Conservation (phyloP, 1,139 yeast genomes). For the Protomyces inundatus region DNA sequence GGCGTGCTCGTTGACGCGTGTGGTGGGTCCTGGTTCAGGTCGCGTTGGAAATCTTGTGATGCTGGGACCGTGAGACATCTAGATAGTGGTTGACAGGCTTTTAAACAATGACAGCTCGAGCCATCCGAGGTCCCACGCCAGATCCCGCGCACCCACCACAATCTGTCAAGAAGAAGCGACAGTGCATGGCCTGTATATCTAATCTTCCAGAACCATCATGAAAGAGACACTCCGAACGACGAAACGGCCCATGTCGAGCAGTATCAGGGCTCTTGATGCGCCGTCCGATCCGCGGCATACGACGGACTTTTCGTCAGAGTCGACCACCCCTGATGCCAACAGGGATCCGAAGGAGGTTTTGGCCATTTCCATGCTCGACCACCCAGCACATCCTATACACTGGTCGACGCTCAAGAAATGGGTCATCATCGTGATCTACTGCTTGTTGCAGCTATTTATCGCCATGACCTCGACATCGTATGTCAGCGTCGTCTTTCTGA, state of each 20-base stretch:
- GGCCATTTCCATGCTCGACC: neutral
- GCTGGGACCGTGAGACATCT: neutral
- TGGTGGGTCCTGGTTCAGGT: too few relatives aligned
- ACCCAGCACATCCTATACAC: constrained; percentile 28
- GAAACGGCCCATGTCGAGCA: neutral
- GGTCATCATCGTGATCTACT: constrained; percentile 18
- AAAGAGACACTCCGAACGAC: neutral
- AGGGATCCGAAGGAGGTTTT: neutral
- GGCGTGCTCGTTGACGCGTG: too few relatives aligned
- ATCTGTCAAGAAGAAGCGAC: too few relatives aligned
- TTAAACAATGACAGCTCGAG: too few relatives aligned
- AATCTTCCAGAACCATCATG: neutral
- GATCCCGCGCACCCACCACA: too few relatives aligned
- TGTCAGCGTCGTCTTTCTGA: constrained; percentile 9
- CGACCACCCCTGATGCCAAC: neutral
- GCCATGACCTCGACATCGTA: constrained; percentile 21
- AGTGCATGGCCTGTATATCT: neutral
- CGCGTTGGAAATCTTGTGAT: too few relatives aligned
- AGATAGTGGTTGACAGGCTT: neutral
- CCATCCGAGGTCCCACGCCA: too few relatives aligned
- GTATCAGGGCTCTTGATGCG: neutral
- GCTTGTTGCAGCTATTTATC: constrained; percentile 18
- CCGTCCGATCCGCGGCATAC: neutral
- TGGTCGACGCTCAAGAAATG: constrained; percentile 26
- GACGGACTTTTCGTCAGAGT: neutral